Base-by-base conservation (phyloP, 192 early-diverging fungal species). In the Coemansia nantahalensis region DNA sequence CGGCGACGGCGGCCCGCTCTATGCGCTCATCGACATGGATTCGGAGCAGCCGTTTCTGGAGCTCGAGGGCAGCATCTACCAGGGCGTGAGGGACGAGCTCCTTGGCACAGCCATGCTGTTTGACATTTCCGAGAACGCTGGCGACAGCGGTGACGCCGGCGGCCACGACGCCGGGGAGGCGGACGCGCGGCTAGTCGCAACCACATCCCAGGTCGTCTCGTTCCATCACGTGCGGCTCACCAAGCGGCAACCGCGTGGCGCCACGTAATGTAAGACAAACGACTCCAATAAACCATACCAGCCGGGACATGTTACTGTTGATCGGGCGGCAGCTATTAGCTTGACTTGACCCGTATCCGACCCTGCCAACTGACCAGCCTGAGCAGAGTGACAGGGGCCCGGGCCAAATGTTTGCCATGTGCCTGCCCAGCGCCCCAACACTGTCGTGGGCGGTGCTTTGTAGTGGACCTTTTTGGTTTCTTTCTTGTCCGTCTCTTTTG, bases 51-150 rank as follows among this genome's bases (percentile, higher is more conserved):
- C 70, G 16, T 35, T 74, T 39, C 47, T 74, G 5, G 70, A 74
- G 43, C 46, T 74, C 19, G 70, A 74, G 18, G 70, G 70, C 9
- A 12, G 23, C 6, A 74, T 74, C 10, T 66, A 55, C 47, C 54
- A 48, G 21, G 70, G 70, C 10, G 17, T 10, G 0, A 48, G 32
- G 11, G 70, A 74, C 28, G 70, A 74, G 55, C 35, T 74, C 8
- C 51, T 74, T 11, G 70, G 70, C 7, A 62, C 70, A 14, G 49
- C 34, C 42, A 28, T 74, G 54, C 1, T 74, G 23, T 74, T 74
- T 48, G 56, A 74, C 19, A 41, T 54, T 18, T 54, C 31, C 4
- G 37, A 40, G 5, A 45, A 50, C 40, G 59, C 46, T 5, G 37
- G 38, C 10, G 47, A 38, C 13, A 16, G 38, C 6, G 57, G 50